A percentile compares a stretch with the other conserved stretches of the same genome.
These are phyloP conservation scores for Penicillium goetzii DNA, from an alignment of 495 filamentous ascomycete species.

Conservation along the genomic window DNA sequence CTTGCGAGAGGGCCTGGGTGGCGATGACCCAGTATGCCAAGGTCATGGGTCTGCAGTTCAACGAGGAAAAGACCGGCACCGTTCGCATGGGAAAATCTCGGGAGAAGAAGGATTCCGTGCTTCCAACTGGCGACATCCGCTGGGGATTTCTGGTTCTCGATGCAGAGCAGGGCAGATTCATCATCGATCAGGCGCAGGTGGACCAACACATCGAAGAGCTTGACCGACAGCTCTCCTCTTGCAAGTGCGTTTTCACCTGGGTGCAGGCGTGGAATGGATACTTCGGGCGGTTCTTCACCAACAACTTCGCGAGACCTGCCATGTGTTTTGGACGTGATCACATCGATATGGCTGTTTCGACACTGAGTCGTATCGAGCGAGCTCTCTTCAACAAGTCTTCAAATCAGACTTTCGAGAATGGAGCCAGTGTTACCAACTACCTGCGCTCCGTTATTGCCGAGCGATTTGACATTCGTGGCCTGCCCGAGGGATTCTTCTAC, in stretches of 20 bases:
- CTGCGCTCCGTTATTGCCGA: slow-evolving; percentile 57
- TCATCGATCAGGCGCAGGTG: slow-evolving; percentile 66
- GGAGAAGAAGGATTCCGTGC: slow-evolving; percentile 3
- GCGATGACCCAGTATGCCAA: slow-evolving; percentile 57
- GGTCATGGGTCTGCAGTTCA: slow-evolving; percentile 61
- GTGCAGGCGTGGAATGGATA: slow-evolving; percentile 24
- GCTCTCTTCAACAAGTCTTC: slow-evolving; percentile 48
- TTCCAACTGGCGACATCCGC: slow-evolving; percentile 61
- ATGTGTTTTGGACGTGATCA: slow-evolving; percentile 67
- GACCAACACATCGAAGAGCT: slow-evolving; percentile 65
- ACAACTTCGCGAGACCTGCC: slow-evolving; percentile 67
- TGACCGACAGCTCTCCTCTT: slow-evolving; percentile 58
- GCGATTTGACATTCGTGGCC: slow-evolving; percentile 56
- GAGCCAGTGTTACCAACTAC: slow-evolving; percentile 59
- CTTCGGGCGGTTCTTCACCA: slow-evolving; percentile 49
- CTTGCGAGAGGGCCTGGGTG: slow-evolving; percentile 61
- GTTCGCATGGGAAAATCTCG: slow-evolving; percentile 39
- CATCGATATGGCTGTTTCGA: slow-evolving; percentile 64
- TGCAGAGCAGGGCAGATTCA: slow-evolving; percentile 55
- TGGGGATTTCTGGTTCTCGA: slow-evolving; percentile 70
- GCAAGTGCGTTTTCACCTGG: slow-evolving; percentile 63
- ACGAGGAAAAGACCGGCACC: slow-evolving; percentile 62
- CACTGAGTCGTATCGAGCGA: slow-evolving; percentile 62
- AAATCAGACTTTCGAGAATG: slow-evolving; percentile 16
- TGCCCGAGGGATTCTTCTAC: slow-evolving; percentile 72